Evolutionary conservation across 2,329 filamentous ascomycete species (phyloP).

Genomic region (Fusarium papillatum): DNA sequence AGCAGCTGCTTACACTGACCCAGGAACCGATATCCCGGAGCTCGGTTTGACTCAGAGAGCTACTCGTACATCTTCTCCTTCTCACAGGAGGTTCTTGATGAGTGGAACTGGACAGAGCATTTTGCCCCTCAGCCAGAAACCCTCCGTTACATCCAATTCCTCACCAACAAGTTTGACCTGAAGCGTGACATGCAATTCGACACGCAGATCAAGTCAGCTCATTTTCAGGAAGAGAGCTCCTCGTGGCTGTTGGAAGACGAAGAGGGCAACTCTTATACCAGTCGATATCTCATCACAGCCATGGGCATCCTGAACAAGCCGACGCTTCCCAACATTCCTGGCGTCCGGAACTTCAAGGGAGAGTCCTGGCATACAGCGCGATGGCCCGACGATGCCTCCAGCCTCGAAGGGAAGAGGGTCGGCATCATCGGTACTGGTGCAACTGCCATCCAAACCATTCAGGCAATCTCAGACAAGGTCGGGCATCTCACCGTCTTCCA

Average conservation of each 20-base stretch:
- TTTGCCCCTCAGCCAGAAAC: slow-evolving; percentile 46
- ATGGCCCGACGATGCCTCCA: slow-evolving; percentile 16
- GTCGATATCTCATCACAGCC: slow-evolving; percentile 43
- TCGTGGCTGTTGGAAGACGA: slow-evolving; percentile 48
- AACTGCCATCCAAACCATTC: slow-evolving; percentile 29
- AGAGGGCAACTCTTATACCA: slow-evolving; percentile 36
- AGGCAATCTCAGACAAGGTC: slow-evolving; percentile 21
- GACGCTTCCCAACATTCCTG: slow-evolving; percentile 50
- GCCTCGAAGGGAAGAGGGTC: slow-evolving; percentile 19
- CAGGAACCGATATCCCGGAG: slow-evolving; percentile 43
- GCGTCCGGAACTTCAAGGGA: slow-evolving; percentile 34
- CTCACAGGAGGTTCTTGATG: slow-evolving; percentile 48
- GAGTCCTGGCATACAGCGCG: slow-evolving; percentile 25
- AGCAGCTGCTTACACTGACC: background rate
- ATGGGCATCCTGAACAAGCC: slow-evolving; percentile 49
- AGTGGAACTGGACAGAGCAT: slow-evolving; percentile 56
- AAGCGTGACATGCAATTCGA: slow-evolving; percentile 55
- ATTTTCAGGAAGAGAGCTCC: slow-evolving; percentile 46
- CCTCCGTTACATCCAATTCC: slow-evolving; percentile 15
- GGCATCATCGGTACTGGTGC: slow-evolving; percentile 25
- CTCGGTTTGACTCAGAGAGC: slow-evolving; percentile 52
- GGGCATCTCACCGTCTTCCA: slow-evolving; percentile 27
- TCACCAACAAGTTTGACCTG: slow-evolving; percentile 38
- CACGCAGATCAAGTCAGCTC: slow-evolving; percentile 50
- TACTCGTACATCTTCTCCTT: slow-evolving; percentile 60